Base-by-base conservation (phyloP, 257 asterid species). In the Marsdenia floribunda region DNA sequence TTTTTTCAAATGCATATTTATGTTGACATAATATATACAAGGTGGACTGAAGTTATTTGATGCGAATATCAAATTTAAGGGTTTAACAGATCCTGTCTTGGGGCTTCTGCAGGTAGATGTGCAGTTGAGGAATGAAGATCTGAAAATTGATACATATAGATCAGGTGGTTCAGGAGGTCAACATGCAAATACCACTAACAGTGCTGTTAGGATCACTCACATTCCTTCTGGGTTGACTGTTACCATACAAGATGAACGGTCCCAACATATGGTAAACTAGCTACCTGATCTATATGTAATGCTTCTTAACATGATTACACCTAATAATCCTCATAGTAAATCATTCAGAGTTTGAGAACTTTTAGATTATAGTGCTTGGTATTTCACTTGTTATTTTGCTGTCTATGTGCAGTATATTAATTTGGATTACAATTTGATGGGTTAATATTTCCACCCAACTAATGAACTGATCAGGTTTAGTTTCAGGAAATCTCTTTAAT, bases 111-210 rank as follows among this genome's bases (percentile, higher is more conserved):
- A 92, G 99, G 96, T 92, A 53, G 99, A 94, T 83, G 89, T 90
- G 73, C 89, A 84, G 58, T 73, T 94, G 73, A 90, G 78, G 84
- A 90, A 86, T 75, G 99, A 94, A 75, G 98, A 92, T 79, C 83
- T 94, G 85, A 92, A 71, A 86, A 89, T 94, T 47, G 97, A 94
- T 77, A 94, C 99, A 7, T 94, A 89, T 79, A 89, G 97, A 77
- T 88, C 97, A 40, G 99, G 99, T 75, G 97, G 99, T 77, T 88
- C 95, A 22, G 97, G 99, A 55, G 99, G 99, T 74, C 99, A 92
- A 88, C 96, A 90, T 58, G 99, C 87, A 42, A 94, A 92, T 80
- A 92, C 97, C 68, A 94, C 97, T 35, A 87, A 92, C 79, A 94
- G 99, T 84, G 99, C 99, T 80, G 99, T 94, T 67, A 92, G 97